These are phyloP conservation scores for Mytilinidion resinicola DNA, from an alignment of 495 filamentous ascomycete species.

Conservation along the genomic window DNA sequence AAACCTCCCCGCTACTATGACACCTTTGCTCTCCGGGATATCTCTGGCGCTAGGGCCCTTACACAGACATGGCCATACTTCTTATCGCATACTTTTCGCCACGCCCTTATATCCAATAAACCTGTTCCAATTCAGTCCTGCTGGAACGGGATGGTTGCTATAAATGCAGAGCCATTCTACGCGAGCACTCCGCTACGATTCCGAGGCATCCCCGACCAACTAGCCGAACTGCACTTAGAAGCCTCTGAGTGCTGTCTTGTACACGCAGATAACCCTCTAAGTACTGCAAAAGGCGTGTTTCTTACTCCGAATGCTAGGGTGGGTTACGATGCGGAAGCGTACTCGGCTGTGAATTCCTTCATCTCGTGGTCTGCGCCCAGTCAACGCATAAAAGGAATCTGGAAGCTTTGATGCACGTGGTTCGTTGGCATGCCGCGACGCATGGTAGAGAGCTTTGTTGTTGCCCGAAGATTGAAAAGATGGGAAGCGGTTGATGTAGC, in stretches of 20 bases:
- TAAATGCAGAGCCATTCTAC: conserved; percentile 57
- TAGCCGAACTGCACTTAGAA: conserved; percentile 64
- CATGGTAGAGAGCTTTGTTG: background rate
- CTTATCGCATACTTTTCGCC: conserved; percentile 49
- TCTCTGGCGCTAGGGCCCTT: conserved; percentile 52
- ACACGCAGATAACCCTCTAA: conserved; percentile 63
- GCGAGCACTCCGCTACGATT: conserved; percentile 47
- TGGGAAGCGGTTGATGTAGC: conserved; percentile 28
- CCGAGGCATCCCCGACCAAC: conserved; percentile 62
- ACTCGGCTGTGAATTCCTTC: conserved; percentile 45
- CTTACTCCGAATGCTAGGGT: conserved; percentile 75
- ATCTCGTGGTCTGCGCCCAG: conserved; percentile 38
- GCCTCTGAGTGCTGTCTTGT: conserved; percentile 80
- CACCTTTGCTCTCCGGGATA: conserved; percentile 77
- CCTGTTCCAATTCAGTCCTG: conserved; percentile 69
- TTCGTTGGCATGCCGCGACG: background rate
- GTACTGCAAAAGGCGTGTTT: conserved; percentile 55
- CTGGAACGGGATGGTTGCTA: conserved; percentile 78
- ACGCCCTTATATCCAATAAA: conserved; percentile 47
- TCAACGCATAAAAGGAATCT: background rate
- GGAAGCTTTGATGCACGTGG: conserved; percentile 1
- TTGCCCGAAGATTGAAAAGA: conserved; percentile 13
- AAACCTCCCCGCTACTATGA: conserved; percentile 69
- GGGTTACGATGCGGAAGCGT: conserved; percentile 56
- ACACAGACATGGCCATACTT: conserved; percentile 77